Evolutionary conservation across 2,329 filamentous ascomycete genomes (phyloP).

Genomic region (Myriosclerotinia curreyana): DNA sequence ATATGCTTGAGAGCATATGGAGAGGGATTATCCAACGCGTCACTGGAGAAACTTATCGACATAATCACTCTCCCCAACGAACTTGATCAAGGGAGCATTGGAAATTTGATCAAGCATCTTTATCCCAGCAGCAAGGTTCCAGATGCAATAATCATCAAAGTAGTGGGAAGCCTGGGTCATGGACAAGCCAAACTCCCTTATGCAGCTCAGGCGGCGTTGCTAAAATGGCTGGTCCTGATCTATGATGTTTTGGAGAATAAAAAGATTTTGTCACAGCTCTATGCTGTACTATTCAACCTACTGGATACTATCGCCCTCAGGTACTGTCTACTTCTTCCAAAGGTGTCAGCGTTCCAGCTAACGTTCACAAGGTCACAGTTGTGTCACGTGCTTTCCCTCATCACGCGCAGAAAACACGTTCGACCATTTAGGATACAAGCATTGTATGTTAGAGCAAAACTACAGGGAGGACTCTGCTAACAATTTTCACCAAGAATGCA

Average conservation of each 20-base stretch:
- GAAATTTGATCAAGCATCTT: slow-evolving; percentile 66
- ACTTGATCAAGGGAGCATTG: slow-evolving; percentile 73
- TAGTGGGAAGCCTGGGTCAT: slow-evolving; percentile 73
- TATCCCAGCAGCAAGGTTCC: slow-evolving; percentile 69
- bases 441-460: slow-evolving; percentile 49
- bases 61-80: slow-evolving; percentile 64
- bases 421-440: slow-evolving; percentile 79
- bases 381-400: slow-evolving; percentile 74
- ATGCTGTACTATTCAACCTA: slow-evolving; percentile 75
- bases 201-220: slow-evolving; percentile 62
- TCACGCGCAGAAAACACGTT: slow-evolving; percentile 79
- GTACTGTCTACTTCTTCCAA: slow-evolving; percentile 41
- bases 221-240: slow-evolving; percentile 76
- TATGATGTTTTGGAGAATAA: slow-evolving; percentile 68
- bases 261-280: slow-evolving; percentile 63
- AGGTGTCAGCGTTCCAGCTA: slow-evolving; percentile 1
- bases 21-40: slow-evolving; percentile 59
- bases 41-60: slow-evolving; percentile 62
- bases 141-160: slow-evolving; percentile 57
- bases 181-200: slow-evolving; percentile 72
- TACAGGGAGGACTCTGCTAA: slow-evolving; percentile 11
- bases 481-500: slow-evolving; percentile 47
- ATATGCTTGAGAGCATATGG: slow-evolving; percentile 64
- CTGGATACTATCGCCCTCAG: slow-evolving; percentile 76
- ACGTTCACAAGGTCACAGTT: slow-evolving; percentile 43